Base-by-base conservation (phyloP, 1,284 basidiomycete species). In the Irpex rosettiformis region DNA sequence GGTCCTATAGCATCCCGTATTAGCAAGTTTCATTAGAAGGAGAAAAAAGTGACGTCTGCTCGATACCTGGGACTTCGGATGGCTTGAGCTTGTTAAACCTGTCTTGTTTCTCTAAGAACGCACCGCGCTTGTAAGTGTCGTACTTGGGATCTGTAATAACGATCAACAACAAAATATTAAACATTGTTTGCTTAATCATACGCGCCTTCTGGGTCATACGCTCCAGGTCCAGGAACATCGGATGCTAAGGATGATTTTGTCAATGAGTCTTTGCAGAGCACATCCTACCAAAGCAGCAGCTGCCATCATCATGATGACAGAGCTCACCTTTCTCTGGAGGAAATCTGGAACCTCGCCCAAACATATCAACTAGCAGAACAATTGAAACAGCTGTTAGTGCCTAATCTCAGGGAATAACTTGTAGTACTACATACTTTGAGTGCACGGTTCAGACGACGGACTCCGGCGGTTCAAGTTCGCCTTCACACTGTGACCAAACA, bases 61-160 rank as follows among this genome's bases (percentile, higher is more conserved):
- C 13, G 3, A 58, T 47, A 83, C 82, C 80, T 64, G 77, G 72
- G 10, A 70, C 65, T 6, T 80, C 75, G 0, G 73, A 70, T 5
- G 67, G 63, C 57, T 75, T 77, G 22, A 80, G 75, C 60, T 78
- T 75, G 25, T 65, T 61, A 66, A 83, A 83, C 3, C 82, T 73
- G 52, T 80, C 77, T 3, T 79, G 70, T 64, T 81, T 83, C 69
- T 84, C 82, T 1, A 83, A 70, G 61, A 84, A 80, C 24, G 80
- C 81, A 1, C 82, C 81, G 16, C 76, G 76, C 65, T 84, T 85
- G 65, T 84, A 80, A 7, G 74, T 67, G 43, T 83, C 80, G 18
- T 74, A 71, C 22, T 75, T 72, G 11, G 78, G 76, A 30, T 77
- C 79, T 79, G 16, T 27, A 28, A 22, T 37, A 13, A n/a, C 5